phyloP scores from a whole-genome alignment of 1,284 basidiomycete genomes.

The Mrakiaceae sp. region DNA sequence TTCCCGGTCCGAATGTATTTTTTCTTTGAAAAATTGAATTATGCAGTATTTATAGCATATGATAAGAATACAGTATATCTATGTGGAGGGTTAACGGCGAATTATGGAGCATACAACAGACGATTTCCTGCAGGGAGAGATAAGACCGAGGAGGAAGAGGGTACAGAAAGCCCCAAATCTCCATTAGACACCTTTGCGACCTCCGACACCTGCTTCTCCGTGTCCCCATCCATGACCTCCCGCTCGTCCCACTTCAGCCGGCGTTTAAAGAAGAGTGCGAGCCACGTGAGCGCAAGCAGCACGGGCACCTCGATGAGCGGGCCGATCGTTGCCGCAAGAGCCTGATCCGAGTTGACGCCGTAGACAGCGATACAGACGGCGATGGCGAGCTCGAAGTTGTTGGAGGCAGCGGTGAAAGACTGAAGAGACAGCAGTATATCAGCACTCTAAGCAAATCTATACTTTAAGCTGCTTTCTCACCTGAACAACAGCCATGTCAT shows the following conservation, averaged over 20 bases:
- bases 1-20: too few species aligned
- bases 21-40: too few species aligned
- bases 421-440: neutral
- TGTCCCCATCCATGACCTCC: neutral
- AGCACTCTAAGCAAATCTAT: neutral
- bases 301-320: constrained; percentile 70
- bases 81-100: too few species aligned
- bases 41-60: too few species aligned
- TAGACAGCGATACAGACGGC: constrained; percentile 70
- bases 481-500: constrained; percentile 60
- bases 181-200: neutral
- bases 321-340: constrained; percentile 60
- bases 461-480: neutral
- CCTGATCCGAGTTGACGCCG: constrained; percentile 60
- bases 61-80: too few species aligned
- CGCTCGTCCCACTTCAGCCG: constrained; percentile 40
- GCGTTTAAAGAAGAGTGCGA: constrained; percentile 46
- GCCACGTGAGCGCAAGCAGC: constrained; percentile 57
- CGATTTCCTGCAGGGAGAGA: too few species aligned
- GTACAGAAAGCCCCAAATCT: too few species aligned
- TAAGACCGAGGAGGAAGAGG: too few species aligned
- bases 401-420: constrained; percentile 38
- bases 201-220: neutral
- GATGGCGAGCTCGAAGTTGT: constrained; percentile 61
- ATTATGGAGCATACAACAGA: too few species aligned